A percentile compares a stretch with the other conserved stretches of the same genome.
Evolutionary conservation across 257 asterid species (phyloP).

Genomic region (Capsicum chinense): DNA sequence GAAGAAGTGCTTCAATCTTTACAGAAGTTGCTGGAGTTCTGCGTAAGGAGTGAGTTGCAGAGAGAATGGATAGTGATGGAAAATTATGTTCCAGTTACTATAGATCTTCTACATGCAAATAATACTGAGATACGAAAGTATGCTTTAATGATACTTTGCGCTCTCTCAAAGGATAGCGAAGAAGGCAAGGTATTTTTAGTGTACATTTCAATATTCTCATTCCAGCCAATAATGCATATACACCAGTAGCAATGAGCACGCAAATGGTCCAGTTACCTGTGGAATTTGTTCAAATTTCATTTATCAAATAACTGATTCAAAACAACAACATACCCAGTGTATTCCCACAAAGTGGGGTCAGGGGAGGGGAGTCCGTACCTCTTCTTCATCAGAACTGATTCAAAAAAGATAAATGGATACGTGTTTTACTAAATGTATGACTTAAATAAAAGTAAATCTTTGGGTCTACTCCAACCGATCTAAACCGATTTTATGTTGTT

Average conservation of each 20-base stretch:
- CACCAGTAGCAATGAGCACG: background rate
- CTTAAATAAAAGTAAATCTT: background rate
- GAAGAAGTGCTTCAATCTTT: constrained; percentile 40
- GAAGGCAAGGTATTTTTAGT: constrained; percentile 43
- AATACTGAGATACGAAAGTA: constrained; percentile 37
- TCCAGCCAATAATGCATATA: background rate
- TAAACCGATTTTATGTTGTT: constrained; percentile 12
- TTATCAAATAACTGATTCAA: no score
- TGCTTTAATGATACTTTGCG: constrained; percentile 44
- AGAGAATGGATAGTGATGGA: constrained; percentile 60
- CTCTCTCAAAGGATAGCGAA: constrained; percentile 50
- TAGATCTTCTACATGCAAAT: constrained; percentile 39
- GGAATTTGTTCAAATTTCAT: background rate
- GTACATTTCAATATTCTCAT: background rate
- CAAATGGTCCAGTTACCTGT: background rate
- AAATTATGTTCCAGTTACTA: constrained; percentile 46
- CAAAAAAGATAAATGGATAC: background rate
- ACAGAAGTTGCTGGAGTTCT: constrained; percentile 36
- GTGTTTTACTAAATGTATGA: background rate
- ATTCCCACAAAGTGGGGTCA: no score
- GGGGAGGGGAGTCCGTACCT: no score
- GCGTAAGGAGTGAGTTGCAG: constrained; percentile 43
- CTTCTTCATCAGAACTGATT: background rate
- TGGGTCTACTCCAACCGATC: background rate
- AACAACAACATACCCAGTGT: no score